Base-by-base conservation (phyloP, 164 flowering plant genomes). In the Nelumbo lutea region DNA sequence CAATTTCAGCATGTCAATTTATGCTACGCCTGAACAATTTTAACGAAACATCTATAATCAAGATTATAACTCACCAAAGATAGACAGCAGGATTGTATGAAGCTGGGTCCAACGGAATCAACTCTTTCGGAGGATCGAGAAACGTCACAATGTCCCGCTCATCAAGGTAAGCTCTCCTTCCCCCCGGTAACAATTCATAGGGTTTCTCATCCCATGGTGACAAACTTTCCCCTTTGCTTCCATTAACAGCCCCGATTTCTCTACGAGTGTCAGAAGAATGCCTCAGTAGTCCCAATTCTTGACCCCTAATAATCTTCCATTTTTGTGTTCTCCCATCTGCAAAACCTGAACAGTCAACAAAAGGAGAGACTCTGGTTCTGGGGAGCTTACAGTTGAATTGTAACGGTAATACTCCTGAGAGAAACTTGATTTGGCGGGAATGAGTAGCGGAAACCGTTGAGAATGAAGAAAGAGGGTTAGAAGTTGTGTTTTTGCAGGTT, bases 81-180 rank as follows among this genome's bases (percentile, higher is more conserved):
- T 91, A 90, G 50, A 83, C 78, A 62, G 97, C 97, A 0, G 93
- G 92, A 73, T 85, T 91, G 70, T 81, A 91, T 45, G 88, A 85
- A 77, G 78, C 58, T 5, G 92, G 90, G 15, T 91, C 94, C 65
- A 91, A 67, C 3, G 97, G 92, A 67, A 89, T 83, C 64, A 91
- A 77, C 58, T 87, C 87, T 70, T 79, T 85, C 0, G 91, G 92
- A 13, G 94, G 92, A 74, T 89, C 94, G 59, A 91, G 86, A 76
- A 87, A 83, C 6, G 88, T 62, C 69, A 81, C 82, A 0, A 91
- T 77, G 71, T 91, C 97, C 63, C 72, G 82, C 75, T 87, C 94
- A 70, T 90, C 90, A 51, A 84, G 69, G 69, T 85, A 87, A 65
- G 73, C 72, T 55, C 14, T 80, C 67, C 61, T 68, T n/a, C 87